phyloP scores from a whole-genome alignment of 2,329 filamentous ascomycete species.

The Venturia aucupariae region DNA sequence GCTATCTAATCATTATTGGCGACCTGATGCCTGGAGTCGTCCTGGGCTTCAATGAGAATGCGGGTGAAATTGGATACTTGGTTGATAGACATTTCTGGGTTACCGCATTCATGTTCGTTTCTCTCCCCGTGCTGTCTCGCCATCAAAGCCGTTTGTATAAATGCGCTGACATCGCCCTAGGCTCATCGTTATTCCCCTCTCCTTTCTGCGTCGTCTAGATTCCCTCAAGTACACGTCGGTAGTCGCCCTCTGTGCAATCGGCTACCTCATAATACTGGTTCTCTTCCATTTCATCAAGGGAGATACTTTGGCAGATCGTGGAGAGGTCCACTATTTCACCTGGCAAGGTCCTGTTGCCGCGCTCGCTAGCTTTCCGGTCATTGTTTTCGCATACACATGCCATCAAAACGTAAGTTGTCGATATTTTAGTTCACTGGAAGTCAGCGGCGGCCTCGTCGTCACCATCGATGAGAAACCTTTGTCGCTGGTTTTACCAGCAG shows the following conservation, averaged over 20 bases:
- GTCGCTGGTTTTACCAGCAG: no score
- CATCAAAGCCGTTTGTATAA: background rate
- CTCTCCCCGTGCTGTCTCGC: background rate
- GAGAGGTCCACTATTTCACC: conserved; percentile 63
- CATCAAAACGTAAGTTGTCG: conserved; percentile 70
- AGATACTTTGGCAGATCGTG: conserved; percentile 65
- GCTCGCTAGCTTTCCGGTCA: conserved; percentile 81
- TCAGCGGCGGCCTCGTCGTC: no score
- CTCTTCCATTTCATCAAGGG: conserved; percentile 79
- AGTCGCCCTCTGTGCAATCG: conserved; percentile 83
- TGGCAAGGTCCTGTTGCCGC: conserved; percentile 73
- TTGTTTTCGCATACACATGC: conserved; percentile 98
- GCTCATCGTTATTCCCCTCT: conserved; percentile 87
- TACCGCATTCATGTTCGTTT: conserved; percentile 77
- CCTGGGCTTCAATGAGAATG: conserved; percentile 61
- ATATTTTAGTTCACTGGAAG: background rate
- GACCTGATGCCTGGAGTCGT: conserved; percentile 96
- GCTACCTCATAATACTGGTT: conserved; percentile 85
- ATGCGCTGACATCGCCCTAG: conserved; percentile 29
- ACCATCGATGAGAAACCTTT: no score
- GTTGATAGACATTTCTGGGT: conserved; percentile 95
- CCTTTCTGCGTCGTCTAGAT: conserved; percentile 82
- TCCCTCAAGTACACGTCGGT: conserved; percentile 96
- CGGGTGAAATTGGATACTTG: conserved; percentile 60
- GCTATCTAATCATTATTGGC: conserved; percentile 97